Evolutionary conservation across 2,329 filamentous ascomycete genomes (phyloP), one percentile per base, ranked within the genome.

Genomic region (Lachnellula subtilissima): DNA sequence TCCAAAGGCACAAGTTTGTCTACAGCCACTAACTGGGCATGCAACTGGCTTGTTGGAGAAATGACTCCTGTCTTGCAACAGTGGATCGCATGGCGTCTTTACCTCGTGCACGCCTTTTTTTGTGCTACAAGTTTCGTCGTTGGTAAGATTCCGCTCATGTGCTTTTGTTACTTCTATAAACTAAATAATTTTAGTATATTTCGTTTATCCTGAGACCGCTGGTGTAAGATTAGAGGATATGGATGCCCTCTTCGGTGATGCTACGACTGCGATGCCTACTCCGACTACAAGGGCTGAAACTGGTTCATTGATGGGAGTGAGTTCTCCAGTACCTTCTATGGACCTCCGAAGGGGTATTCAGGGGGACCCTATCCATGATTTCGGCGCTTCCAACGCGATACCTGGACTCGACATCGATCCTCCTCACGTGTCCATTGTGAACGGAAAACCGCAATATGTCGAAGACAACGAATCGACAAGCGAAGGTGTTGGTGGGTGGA

Each of bases 1-100:
- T 96, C 93, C 58, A 97, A 97, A 78, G 94, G 94, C 59, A 93
- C 94, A 53, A 96, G 91, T 80, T 75, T 99, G 71, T 97, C 93
- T 58, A 97, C 94, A 1, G 94, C 94, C 17, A 87, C 92, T 35
- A 99, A 99, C 71, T 99, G 94, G 94, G 91, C 93, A 1, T 96
- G 94, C 74, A 99, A 99, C 74, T 99, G 91, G 89, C 78, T 97
- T 25, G 94, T 97, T 3, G 94, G 94, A 64, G 90, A 96, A 73
- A 83, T 97, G 79, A 99, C 94, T 0, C 94, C 94, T 2, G 85
- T 97, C 53, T 77, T 97, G 57, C 93, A 99, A 72, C 90, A 94
- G 66, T 85, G 81, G 74, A 97, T 99, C 67, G 84, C 88, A 66
- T 99, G 94, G 94, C 85, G 94, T 36, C 78, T 97, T 58, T 99